phyloP scores from a whole-genome alignment of 306 rosid genomes.

The Glycine soja region DNA sequence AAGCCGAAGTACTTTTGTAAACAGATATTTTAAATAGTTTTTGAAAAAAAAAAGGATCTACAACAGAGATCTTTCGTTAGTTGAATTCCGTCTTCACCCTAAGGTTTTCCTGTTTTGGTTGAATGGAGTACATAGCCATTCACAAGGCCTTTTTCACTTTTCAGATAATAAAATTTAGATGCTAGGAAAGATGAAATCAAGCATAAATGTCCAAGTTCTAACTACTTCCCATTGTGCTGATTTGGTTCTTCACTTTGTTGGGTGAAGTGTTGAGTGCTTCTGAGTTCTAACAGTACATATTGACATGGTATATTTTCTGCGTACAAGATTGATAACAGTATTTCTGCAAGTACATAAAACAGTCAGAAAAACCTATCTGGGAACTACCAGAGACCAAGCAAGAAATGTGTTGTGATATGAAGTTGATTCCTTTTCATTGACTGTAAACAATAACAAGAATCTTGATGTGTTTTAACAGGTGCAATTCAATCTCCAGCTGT shows the following conservation, averaged over 20 bases:
- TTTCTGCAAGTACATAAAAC: background rate
- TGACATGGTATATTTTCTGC: slow-evolving; percentile 4
- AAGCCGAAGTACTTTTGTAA: slow-evolving; percentile 25
- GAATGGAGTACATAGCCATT: slow-evolving; percentile 17
- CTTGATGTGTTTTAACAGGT: slow-evolving; percentile 57
- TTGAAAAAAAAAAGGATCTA: background rate
- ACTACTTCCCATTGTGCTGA: slow-evolving; percentile 6
- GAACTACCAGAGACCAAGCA: slow-evolving; percentile 23
- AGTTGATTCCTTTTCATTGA: slow-evolving; percentile 15
- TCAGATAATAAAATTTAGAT: background rate
- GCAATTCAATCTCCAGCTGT: slow-evolving; percentile 84
- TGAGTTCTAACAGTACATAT: background rate
- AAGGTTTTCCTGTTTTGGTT: slow-evolving; percentile 10
- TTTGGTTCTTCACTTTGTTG: background rate
- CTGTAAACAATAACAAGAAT: background rate
- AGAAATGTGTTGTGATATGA: slow-evolving; percentile 31
- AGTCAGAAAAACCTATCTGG: background rate
- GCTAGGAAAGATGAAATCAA: background rate
- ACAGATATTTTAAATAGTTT: slow-evolving; percentile 22
- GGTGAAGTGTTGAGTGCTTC: background rate
- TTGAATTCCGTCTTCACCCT: background rate
- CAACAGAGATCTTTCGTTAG: slow-evolving; percentile 7
- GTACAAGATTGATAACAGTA: background rate
- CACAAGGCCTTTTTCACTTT: slow-evolving; percentile 1
- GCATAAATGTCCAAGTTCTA: slow-evolving; percentile 13